These are phyloP conservation scores for Aspergillus vadensis DNA, from an alignment of 2,329 filamentous ascomycete genomes.

Conservation along the genomic window DNA sequence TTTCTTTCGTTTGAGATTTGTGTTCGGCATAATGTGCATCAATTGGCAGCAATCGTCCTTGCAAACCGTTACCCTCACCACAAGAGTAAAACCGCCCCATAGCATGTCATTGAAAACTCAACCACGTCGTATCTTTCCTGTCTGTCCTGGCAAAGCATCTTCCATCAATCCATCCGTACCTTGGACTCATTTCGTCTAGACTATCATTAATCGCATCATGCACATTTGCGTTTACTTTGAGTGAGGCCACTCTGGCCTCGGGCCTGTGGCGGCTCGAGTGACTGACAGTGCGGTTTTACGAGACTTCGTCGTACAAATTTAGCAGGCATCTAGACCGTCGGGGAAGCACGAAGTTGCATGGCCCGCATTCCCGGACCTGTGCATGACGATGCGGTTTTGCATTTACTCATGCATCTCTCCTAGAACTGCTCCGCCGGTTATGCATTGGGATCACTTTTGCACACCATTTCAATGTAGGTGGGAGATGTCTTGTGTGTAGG, in stretches of 20 bases:
- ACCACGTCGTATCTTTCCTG: no score
- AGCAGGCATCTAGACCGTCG: constrained; percentile 1
- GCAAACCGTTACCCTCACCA: no score
- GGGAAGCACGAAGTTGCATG: constrained; percentile 8
- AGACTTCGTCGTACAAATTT: neutral
- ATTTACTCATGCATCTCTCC: constrained; percentile 14
- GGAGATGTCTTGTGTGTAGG: neutral
- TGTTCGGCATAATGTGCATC: no score
- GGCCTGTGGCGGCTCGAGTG: neutral
- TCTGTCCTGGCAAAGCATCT: no score
- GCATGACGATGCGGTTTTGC: constrained; percentile 11
- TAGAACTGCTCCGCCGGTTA: neutral
- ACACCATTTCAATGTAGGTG: neutral
- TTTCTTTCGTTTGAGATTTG: no score
- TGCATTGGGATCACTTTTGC: constrained; percentile 2
- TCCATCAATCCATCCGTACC: no score
- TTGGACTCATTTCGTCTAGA: no score
- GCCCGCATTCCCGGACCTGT: constrained; percentile 13
- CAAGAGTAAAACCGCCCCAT: no score
- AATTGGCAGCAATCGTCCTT: no score
- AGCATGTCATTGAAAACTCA: no score
- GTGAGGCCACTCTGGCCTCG: no score
- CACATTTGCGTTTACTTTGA: neutral
- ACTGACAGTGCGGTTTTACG: neutral
- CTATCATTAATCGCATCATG: neutral